Conservation (phyloP, 306 rosid genomes). For the Trifolium dubium region DNA sequence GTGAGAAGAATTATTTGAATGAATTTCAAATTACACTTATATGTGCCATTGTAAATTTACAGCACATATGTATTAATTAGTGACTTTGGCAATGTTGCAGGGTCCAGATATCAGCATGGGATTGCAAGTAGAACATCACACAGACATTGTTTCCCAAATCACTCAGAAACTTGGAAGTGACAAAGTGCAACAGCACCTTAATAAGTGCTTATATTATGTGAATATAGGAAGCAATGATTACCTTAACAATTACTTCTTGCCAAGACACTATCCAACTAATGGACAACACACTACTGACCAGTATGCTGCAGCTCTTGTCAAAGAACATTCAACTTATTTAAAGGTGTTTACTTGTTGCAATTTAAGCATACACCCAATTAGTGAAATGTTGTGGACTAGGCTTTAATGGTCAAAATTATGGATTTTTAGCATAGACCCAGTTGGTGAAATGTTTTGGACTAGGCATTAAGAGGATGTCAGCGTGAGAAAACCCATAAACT, state of each 20-base stretch:
- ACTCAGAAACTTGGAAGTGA: constrained; percentile 23
- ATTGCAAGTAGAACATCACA: constrained; percentile 53
- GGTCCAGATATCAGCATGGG: constrained; percentile 52
- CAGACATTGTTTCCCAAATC: constrained; percentile 33
- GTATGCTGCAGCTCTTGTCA: constrained; percentile 43
- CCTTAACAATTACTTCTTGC: constrained; percentile 63
- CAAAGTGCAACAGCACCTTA: constrained; percentile 38
- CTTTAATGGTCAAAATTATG: neutral
- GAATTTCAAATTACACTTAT: too few species aligned
- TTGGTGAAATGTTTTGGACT: too few species aligned
- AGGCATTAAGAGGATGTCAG: too few species aligned
- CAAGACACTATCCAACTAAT: constrained; percentile 43
- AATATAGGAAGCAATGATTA: constrained; percentile 68
- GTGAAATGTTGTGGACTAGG: neutral
- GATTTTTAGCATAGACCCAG: neutral
- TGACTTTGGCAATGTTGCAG: constrained; percentile 39
- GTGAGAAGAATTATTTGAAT: too few species aligned
- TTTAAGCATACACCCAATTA: neutral
- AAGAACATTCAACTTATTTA: constrained; percentile 34
- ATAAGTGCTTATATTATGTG: constrained; percentile 64
- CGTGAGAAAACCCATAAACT: too few species aligned
- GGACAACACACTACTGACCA: neutral
- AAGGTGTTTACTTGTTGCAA: neutral
- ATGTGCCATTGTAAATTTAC: too few species aligned
- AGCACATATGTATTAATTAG: too few species aligned